These are phyloP conservation scores for Russula ochroleuca DNA, from an alignment of 768 basidiomycete species.

Conservation along the genomic window DNA sequence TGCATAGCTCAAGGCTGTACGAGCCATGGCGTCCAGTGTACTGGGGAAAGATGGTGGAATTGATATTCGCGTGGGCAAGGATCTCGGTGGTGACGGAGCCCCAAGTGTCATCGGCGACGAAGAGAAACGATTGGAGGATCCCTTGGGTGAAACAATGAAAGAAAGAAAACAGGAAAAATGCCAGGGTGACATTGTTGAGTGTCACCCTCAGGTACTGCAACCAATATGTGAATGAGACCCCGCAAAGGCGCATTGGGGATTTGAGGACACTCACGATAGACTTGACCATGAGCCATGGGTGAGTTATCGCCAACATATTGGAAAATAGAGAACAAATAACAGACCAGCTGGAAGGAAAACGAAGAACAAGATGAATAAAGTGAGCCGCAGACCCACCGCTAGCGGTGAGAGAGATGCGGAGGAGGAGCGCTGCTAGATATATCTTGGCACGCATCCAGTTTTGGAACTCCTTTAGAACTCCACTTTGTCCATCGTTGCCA, in stretches of 20 bases:
- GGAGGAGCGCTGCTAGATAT: not conserved
- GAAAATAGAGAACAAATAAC: not conserved
- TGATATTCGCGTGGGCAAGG: slow-evolving; percentile 37
- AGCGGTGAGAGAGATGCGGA: not conserved
- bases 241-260: not conserved
- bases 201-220: slow-evolving; percentile 34
- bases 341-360: slow-evolving; percentile 19
- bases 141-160: slow-evolving; percentile 51
- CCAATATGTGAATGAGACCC: not conserved
- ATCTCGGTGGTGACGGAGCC: slow-evolving; percentile 38
- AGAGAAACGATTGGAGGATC: slow-evolving; percentile 47
- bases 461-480: no score
- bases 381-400: not conserved
- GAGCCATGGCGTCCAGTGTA: slow-evolving; percentile 30
- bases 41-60: slow-evolving; percentile 34
- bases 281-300: slow-evolving; percentile 1
- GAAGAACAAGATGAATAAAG: not conserved
- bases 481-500: no score
- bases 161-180: slow-evolving; percentile 50
- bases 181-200: slow-evolving; percentile 32
- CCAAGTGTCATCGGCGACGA: slow-evolving; percentile 43
- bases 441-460: not conserved
- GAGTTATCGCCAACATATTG: slow-evolving; percentile 1
- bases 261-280: slow-evolving; percentile 8
- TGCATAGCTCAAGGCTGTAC: slow-evolving; percentile 43